phyloP scores from a whole-genome alignment of 352 stramenopile species.

The Pythium vanterpoolii region DNA sequence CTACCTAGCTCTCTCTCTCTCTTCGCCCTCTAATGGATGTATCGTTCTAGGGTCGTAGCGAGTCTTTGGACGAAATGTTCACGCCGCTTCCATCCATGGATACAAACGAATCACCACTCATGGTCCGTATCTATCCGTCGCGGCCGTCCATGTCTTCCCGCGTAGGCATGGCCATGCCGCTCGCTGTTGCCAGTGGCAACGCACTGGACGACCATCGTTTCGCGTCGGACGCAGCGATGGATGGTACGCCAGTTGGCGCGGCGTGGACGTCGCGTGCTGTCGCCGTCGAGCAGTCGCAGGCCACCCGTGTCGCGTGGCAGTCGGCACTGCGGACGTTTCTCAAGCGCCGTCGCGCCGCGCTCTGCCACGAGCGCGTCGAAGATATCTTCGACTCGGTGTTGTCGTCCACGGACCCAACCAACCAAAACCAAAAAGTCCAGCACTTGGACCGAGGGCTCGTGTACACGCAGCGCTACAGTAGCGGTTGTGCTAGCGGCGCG shows the following conservation, averaged over 20 bases:
- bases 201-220: background rate
- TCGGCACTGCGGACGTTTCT: slow-evolving; percentile 9
- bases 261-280: background rate
- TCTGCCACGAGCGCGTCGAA: slow-evolving; percentile 1
- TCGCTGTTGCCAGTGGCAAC: background rate
- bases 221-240: background rate
- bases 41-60: no score
- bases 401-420: background rate
- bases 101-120: slow-evolving; percentile 4
- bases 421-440: background rate
- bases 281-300: background rate
- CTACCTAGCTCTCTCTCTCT: no score
- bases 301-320: slow-evolving; percentile 9
- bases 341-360: background rate
- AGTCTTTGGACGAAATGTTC: background rate
- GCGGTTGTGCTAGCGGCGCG: no score
- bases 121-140: slow-evolving; percentile 14
- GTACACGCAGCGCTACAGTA: slow-evolving; percentile 6
- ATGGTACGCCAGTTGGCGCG: background rate
- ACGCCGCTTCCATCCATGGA: background rate
- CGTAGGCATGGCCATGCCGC: background rate
- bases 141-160: background rate
- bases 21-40: no score
- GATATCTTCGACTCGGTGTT: slow-evolving; percentile 5
- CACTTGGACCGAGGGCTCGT: background rate